These are phyloP conservation scores for Zasmidium angulare DNA, from an alignment of 2,329 filamentous ascomycete genomes.

Conservation along the genomic window DNA sequence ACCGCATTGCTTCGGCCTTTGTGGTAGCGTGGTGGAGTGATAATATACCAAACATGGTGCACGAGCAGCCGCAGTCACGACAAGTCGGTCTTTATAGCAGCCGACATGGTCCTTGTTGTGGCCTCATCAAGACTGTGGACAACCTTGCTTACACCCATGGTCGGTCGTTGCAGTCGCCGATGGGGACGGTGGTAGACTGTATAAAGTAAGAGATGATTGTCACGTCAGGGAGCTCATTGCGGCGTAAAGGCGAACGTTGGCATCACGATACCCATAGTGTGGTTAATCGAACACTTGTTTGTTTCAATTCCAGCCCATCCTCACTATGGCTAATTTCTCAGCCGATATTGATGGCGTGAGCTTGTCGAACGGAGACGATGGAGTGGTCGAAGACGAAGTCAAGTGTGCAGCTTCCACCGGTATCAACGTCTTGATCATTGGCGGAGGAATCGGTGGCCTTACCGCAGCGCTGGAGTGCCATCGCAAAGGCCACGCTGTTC, in stretches of 20 bases:
- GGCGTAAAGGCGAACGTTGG: background rate
- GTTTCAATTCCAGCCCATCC: background rate
- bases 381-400: conserved; percentile 11
- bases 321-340: background rate
- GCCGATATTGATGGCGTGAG: background rate
- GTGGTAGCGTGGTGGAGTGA: background rate
- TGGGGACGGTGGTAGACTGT: background rate
- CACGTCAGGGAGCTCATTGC: background rate
- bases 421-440: conserved; percentile 2
- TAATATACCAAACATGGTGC: background rate
- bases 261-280: background rate
- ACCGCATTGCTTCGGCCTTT: background rate
- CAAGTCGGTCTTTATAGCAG: background rate
- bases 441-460: conserved; percentile 17
- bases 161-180: background rate
- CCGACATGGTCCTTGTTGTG: background rate
- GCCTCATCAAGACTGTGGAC: background rate
- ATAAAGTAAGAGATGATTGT: background rate
- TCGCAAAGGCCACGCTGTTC: conserved; percentile 26
- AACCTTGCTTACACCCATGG: background rate
- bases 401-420: conserved; percentile 4
- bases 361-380: background rate
- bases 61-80: background rate
- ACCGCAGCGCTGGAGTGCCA: conserved; percentile 25
- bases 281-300: background rate